Conservation (phyloP, 306 rosid genomes). For the Corylus avellana region DNA sequence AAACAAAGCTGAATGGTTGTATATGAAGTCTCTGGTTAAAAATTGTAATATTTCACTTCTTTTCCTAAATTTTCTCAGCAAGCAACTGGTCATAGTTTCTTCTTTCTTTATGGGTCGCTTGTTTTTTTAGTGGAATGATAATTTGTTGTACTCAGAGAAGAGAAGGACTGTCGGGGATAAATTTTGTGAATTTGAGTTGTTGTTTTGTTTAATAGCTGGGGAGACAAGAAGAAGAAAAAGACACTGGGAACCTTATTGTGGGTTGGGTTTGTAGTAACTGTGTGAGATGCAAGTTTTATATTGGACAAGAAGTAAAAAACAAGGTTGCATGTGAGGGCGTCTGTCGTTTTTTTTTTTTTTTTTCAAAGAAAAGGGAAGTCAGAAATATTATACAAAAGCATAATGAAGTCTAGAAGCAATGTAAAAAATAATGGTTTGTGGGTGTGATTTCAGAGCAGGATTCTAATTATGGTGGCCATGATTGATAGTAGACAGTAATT, state of each 20-base stretch:
- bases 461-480: neutral
- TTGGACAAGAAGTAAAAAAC: slow-evolving; percentile 18
- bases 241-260: slow-evolving; percentile 6
- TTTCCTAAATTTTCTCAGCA: neutral
- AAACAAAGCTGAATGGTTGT: slow-evolving; percentile 20
- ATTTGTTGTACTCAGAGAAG: neutral
- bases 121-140: neutral
- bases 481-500: neutral
- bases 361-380: neutral
- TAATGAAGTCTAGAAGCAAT: slow-evolving; percentile 2
- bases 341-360: neutral
- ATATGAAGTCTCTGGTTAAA: neutral
- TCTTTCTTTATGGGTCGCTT: neutral
- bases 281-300: slow-evolving; percentile 8
- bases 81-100: neutral
- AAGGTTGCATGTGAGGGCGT: slow-evolving; percentile 4
- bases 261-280: neutral
- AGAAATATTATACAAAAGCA: neutral
- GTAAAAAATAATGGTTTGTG: slow-evolving; percentile 23
- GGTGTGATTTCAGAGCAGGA: neutral
- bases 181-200: neutral
- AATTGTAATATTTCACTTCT: neutral
- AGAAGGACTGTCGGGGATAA: slow-evolving; percentile 5
- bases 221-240: slow-evolving; percentile 15
- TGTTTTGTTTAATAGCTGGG: neutral